These are phyloP conservation scores for Dactylonectria macrodidyma DNA, from an alignment of 2,329 filamentous ascomycete genomes.

Conservation along the genomic window DNA sequence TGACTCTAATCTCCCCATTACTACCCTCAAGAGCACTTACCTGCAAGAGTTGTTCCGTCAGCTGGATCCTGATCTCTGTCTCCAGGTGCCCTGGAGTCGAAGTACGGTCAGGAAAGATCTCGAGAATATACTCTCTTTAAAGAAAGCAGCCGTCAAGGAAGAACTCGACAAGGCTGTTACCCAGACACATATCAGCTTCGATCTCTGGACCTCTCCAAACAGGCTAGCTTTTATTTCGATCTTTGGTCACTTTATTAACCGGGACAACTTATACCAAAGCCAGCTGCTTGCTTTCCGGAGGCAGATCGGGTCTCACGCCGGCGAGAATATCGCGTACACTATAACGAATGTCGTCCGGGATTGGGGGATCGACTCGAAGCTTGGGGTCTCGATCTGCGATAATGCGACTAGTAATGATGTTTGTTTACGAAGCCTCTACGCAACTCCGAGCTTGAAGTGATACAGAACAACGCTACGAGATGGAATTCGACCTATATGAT, in stretches of 20 bases:
- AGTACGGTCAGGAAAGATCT: slow-evolving; percentile 22
- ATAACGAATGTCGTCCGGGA: slow-evolving; percentile 11
- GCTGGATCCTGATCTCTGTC: slow-evolving; percentile 19
- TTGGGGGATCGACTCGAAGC: neutral
- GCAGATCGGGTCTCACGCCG: neutral
- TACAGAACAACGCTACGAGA: too few relatives aligned
- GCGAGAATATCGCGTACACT: slow-evolving; percentile 1
- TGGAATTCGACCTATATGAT: too few relatives aligned
- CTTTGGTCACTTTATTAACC: neutral
- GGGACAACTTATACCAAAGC: neutral
- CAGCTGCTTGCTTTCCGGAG: neutral
- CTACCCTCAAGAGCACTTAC: slow-evolving; percentile 22
- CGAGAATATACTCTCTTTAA: slow-evolving; percentile 16
- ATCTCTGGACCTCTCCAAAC: too few relatives aligned
- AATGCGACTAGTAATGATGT: neutral
- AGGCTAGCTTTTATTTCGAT: too few relatives aligned
- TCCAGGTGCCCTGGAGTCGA: slow-evolving; percentile 13
- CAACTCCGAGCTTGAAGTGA: slow-evolving; percentile 22
- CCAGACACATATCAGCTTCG: neutral
- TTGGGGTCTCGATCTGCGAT: neutral
- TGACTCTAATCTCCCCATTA: slow-evolving; percentile 22
- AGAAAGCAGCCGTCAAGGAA: slow-evolving; percentile 16
- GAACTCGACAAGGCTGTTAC: neutral
- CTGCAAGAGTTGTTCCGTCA: slow-evolving; percentile 25
- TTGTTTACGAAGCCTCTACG: neutral